Evolutionary conservation across 148 eudicot species (phyloP), one percentile per base, ranked within the genome.

Genomic region (Rhododendron henanense): DNA sequence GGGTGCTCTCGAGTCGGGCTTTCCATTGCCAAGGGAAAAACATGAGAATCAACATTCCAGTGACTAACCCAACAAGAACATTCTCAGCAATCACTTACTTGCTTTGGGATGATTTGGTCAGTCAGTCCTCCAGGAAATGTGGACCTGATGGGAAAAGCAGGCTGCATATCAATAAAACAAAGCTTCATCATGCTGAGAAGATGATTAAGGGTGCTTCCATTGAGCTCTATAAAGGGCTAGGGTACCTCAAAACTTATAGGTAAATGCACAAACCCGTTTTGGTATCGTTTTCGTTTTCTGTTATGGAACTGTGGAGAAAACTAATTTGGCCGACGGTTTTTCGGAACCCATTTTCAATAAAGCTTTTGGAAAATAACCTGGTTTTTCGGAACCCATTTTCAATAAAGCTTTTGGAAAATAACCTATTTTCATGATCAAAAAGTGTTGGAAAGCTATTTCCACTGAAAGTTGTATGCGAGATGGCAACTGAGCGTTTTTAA

Each of bases 221-320:
- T 31, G 99, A 97, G 90, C 91, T 97, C 81, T 95, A 93, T 82
- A 97, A 95, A 89, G 99, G 98, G 6, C 78, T 97, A 44, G 90
- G 90, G 45, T 95, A 97, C 90, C 99, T 97, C 81, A 89, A 94
- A 91, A 95, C 96, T 79, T 97, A 94, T 90, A 91, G 99, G 99
- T 75, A 75, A 71, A 31, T 31, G 2, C 41, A 15, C 18, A 2
- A 9, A 3, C 31, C 73, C 25, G 6, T 2, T n/a, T n/a, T 65
- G 31, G 13, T 23, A 9, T 65, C 71, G 13, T 65, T n/a, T 65
- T 23, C 2, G 71, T n/a, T 65, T 65, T 23, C 71, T 65, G 71
- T 65, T 59, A 61, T 21, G 3, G 28, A n/a, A 65, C 13, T 8
- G 28, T 65, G 73, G 31, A n/a, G 73, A 65, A 61, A 61, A 65